A percentile compares a stretch with the other conserved stretches of the same genome.
These are phyloP conservation scores for Cyclotella baltica DNA, from an alignment of 108 stramenopile species.

Conservation along the genomic window DNA sequence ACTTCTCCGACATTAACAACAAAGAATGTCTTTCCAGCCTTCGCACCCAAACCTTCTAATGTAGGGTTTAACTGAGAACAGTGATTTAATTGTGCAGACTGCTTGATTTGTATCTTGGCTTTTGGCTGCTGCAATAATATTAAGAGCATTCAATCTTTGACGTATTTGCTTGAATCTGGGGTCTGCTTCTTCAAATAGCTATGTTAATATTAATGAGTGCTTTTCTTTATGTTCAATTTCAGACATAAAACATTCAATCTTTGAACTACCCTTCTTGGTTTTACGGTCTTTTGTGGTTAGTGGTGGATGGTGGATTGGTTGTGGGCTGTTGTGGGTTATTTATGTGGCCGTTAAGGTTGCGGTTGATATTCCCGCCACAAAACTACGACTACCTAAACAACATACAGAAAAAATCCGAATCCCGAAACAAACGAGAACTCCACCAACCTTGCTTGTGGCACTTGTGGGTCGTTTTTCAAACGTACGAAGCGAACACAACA, in stretches of 20 bases:
- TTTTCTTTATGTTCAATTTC: background rate
- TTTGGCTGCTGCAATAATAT: constrained; percentile 1
- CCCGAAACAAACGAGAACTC: too few relatives aligned
- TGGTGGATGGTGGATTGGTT: too few relatives aligned
- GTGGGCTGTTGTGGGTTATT: too few relatives aligned
- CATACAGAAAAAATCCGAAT: too few relatives aligned
- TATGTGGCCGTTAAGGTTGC: too few relatives aligned
- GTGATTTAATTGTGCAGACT: background rate
- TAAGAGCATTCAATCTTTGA: constrained; percentile 7
- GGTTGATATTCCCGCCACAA: too few relatives aligned
- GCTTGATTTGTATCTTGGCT: background rate
- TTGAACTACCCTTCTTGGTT: background rate
- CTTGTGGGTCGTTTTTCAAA: too few relatives aligned
- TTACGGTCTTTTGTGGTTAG: too few relatives aligned
- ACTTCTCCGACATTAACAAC: constrained; percentile 9
- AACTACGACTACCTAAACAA: too few relatives aligned
- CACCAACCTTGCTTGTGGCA: too few relatives aligned
- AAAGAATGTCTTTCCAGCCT: constrained; percentile 20
- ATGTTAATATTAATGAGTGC: background rate
- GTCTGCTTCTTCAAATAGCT: constrained; percentile 8
- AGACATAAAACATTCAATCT: background rate
- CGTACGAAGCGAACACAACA: too few relatives aligned
- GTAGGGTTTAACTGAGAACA: background rate
- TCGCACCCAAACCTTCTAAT: constrained; percentile 5
- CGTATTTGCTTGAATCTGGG: constrained; percentile 22